Conservation (phyloP, 2,329 filamentous ascomycete genomes). For the Curvularia verruculosa region DNA sequence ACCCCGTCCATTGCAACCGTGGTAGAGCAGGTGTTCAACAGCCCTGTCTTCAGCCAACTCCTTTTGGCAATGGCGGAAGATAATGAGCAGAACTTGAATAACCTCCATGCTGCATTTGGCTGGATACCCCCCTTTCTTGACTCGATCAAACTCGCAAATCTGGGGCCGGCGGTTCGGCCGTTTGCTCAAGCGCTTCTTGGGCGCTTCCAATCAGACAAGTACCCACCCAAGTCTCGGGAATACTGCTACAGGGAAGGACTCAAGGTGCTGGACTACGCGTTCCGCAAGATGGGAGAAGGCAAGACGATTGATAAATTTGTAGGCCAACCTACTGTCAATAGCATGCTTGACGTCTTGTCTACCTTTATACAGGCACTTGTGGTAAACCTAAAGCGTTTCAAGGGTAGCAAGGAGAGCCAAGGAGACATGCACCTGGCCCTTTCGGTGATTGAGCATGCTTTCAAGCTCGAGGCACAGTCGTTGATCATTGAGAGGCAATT, state of each 20-base stretch:
- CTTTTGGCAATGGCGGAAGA: conserved; percentile 56
- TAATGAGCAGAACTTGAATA: conserved; percentile 61
- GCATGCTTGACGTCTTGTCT: conserved; percentile 69
- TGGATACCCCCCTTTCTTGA: conserved; percentile 81
- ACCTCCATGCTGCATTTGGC: conserved; percentile 68
- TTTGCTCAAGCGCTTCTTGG: conserved; percentile 76
- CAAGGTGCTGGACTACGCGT: conserved; percentile 44
- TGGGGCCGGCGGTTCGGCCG: conserved; percentile 80
- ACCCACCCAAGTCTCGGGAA: conserved; percentile 63
- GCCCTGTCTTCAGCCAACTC: conserved; percentile 67
- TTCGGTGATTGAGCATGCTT: conserved; percentile 68
- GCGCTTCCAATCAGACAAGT: conserved; percentile 62
- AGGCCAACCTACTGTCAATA: conserved; percentile 54
- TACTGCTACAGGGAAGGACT: conserved; percentile 68
- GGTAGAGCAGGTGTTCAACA: conserved; percentile 82
- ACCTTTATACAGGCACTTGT: conserved; percentile 58
- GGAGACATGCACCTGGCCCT: conserved; percentile 59
- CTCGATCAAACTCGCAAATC: conserved; percentile 76
- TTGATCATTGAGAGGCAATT: conserved; percentile 71
- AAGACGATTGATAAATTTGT: conserved; percentile 46
- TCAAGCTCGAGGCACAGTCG: conserved; percentile 74
- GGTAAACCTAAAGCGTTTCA: conserved; percentile 38
- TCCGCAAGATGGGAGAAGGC: conserved; percentile 42
- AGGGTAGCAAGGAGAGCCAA: conserved; percentile 29
- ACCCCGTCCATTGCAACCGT: conserved; percentile 79